Percentiles rank a stretch among this genome's conserved stretches.
phyloP scores from a whole-genome alignment of 805 yeast genomes.

The Candida cerambycidarum region DNA sequence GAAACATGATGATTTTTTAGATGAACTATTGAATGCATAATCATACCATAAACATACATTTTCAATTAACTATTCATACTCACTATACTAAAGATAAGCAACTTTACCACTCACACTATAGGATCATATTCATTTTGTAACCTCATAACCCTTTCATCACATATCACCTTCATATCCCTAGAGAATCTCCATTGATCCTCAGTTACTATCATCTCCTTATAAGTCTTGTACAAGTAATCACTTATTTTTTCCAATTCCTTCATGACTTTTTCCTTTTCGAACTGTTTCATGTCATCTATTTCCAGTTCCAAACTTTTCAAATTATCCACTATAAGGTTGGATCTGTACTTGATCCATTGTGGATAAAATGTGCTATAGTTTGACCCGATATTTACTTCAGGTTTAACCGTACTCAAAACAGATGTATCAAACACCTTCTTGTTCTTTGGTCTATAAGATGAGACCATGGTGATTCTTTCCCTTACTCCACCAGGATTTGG shows the following conservation, averaged over 20 bases:
- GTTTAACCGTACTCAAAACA: conserved; percentile 37
- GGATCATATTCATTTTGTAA: not conserved
- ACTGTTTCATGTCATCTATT: conserved; percentile 15
- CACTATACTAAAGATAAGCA: too few species aligned
- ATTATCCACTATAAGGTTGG: conserved; percentile 25
- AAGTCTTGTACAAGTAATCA: conserved; percentile 23
- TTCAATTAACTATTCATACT: too few species aligned
- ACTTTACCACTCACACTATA: not conserved
- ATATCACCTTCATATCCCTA: not conserved
- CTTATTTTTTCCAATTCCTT: conserved; percentile 23
- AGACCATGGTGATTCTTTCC: conserved; percentile 44
- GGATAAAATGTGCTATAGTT: conserved; percentile 35
- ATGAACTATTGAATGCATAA: conserved; percentile 2
- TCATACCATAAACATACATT: not conserved
- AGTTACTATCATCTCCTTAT: conserved; percentile 27
- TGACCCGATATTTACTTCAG: conserved; percentile 37
- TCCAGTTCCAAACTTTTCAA: conserved; percentile 21
- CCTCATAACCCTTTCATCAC: not conserved
- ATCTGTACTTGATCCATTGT: conserved; percentile 36
- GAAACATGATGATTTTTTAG: conserved; percentile 13
- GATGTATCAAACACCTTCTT: conserved; percentile 29
- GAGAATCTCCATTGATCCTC: conserved; percentile 10
- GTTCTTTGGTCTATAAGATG: conserved; percentile 37
- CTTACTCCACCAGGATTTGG: conserved; percentile 30
- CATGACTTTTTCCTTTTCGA: conserved; percentile 26